Evolutionary conservation across 176 grass and related monocot genomes (phyloP).

Genomic region (Ensete glaucum): DNA sequence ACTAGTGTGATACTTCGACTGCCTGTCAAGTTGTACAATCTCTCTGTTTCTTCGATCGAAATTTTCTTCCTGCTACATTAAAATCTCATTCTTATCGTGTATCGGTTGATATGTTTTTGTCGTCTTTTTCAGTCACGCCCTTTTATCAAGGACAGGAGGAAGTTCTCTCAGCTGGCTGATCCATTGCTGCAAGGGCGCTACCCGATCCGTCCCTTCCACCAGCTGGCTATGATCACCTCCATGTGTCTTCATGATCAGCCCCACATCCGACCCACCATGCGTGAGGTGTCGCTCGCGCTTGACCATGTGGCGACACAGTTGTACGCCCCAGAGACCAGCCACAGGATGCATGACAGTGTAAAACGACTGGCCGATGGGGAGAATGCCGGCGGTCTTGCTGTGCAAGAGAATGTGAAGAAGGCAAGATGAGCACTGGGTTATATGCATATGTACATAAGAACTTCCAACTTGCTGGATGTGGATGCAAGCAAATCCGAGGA

Average conservation of each 20-base stretch:
- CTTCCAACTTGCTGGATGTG: neutral
- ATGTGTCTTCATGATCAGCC: constrained; percentile 51
- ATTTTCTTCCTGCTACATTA: too few species aligned
- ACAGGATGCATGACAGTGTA: neutral
- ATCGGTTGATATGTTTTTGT: too few species aligned
- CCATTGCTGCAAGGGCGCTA: constrained; percentile 37
- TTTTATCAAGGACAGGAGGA: constrained; percentile 30
- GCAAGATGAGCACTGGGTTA: too few species aligned
- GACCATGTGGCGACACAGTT: constrained; percentile 47
- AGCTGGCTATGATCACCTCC: constrained; percentile 30
- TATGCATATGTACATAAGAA: neutral
- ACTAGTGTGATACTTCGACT: too few species aligned
- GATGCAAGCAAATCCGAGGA: neutral
- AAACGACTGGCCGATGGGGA: too few species aligned
- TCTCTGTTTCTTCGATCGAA: too few species aligned
- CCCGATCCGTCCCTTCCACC: constrained; percentile 38
- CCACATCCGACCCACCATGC: constrained; percentile 41
- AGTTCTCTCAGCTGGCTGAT: constrained; percentile 32
- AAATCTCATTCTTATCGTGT: too few species aligned
- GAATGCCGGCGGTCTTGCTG: too few species aligned
- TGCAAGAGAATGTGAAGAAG: too few species aligned
- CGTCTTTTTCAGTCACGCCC: constrained; percentile 26
- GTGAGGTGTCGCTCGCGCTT: constrained; percentile 31
- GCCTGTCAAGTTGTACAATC: too few species aligned
- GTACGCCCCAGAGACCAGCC: neutral